Percentiles rank a stretch among this genome's conserved stretches.
Conservation (phyloP, 2,329 filamentous ascomycete species). For the Tolypocladium album region DNA sequence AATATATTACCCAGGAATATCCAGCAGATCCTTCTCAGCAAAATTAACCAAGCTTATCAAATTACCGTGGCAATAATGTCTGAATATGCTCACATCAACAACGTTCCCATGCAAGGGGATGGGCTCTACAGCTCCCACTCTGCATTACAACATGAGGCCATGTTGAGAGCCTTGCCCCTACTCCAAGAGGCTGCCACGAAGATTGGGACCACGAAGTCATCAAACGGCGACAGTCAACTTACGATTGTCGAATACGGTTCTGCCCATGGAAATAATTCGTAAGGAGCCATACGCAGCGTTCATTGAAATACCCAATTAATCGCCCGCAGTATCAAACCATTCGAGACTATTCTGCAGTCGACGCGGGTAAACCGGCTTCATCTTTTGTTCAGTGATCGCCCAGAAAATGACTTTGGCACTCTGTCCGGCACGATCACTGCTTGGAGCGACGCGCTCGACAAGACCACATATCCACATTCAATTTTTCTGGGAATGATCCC, state of each 20-base stretch:
- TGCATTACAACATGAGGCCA: not conserved
- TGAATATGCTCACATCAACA: not conserved
- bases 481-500: constrained; percentile 1
- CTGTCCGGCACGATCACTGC: not conserved
- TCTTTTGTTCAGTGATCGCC: not conserved
- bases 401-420: not conserved
- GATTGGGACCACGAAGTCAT: not conserved
- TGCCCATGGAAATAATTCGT: constrained; percentile 1
- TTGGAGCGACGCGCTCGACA: not conserved
- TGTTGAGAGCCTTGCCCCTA: not conserved
- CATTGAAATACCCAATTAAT: not conserved
- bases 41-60: not conserved
- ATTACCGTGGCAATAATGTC: not conserved
- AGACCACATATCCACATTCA: not conserved
- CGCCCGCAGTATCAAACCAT: not conserved
- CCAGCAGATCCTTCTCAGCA: not conserved
- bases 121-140: not conserved
- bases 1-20: not conserved
- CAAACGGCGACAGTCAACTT: not conserved
- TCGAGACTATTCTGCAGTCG: not conserved
- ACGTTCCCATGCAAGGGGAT: not conserved
- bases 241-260: not conserved
- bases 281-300: not conserved
- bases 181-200: not conserved
- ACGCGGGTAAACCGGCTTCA: not conserved